Percentiles rank a stretch among this genome's conserved stretches.
phyloP scores from a whole-genome alignment of 179 eudicot species.

The Drosera spatulata region DNA sequence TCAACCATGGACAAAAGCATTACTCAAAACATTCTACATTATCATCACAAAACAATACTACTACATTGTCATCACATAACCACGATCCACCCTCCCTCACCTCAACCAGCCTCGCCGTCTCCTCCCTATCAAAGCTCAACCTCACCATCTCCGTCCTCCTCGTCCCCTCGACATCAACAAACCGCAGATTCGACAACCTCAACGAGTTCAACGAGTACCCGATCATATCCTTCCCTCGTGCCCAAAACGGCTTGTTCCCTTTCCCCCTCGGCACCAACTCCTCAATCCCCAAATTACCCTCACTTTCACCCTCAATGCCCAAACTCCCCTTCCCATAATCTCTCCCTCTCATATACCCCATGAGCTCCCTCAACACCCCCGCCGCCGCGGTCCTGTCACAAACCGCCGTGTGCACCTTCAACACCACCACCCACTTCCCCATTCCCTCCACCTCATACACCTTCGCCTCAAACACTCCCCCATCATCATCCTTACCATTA shows the following conservation, averaged over 20 bases:
- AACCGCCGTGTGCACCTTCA: constrained; percentile 61
- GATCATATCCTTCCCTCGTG: constrained; percentile 74
- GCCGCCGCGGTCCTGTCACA: constrained; percentile 74
- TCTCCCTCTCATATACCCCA: constrained; percentile 17
- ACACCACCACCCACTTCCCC: constrained; percentile 25
- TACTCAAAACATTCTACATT: no score
- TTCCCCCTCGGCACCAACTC: constrained; percentile 47
- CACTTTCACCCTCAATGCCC: constrained; percentile 12
- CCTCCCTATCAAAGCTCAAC: constrained; percentile 24
- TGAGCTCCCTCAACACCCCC: constrained; percentile 37
- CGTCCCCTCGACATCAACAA: constrained; percentile 25
- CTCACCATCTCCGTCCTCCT: constrained; percentile 38
- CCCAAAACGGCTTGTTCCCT: constrained; percentile 67
- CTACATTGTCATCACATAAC: no score
- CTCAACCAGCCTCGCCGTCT: constrained; percentile 36
- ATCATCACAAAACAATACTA: no score
- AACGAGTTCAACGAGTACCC: constrained; percentile 79
- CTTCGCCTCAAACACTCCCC: constrained; percentile 40
- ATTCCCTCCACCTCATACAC: constrained; percentile 22
- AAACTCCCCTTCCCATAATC: constrained; percentile 1
- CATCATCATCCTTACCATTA: not conserved
- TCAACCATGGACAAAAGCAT: no score
- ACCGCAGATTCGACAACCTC: constrained; percentile 41
- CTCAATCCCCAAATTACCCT: constrained; percentile 46
- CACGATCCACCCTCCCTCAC: constrained; percentile 19